Conservation (phyloP, 2,329 filamentous ascomycete species). For the Pseudogymnoascus sp. region DNA sequence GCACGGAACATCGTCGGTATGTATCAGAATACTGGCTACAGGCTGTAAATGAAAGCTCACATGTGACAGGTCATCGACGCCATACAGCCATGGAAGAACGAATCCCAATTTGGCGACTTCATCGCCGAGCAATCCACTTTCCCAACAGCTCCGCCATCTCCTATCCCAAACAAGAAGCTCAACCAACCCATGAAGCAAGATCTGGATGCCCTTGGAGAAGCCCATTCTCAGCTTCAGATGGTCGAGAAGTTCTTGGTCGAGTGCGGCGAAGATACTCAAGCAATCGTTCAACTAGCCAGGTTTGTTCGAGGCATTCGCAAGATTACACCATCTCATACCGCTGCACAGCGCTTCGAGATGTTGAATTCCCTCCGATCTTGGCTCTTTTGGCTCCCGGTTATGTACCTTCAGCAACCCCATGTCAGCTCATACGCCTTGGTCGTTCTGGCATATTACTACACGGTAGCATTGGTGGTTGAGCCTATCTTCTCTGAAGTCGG, state of each 20-base stretch:
- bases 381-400: slow-evolving; percentile 92
- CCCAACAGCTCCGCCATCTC: slow-evolving; percentile 58
- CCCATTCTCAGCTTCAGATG: slow-evolving; percentile 59
- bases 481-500: slow-evolving; percentile 88
- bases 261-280: slow-evolving; percentile 61
- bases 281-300: slow-evolving; percentile 61
- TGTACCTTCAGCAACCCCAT: slow-evolving; percentile 69
- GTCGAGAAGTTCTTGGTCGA: slow-evolving; percentile 63
- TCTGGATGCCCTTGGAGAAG: slow-evolving; percentile 58
- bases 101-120: slow-evolving; percentile 78
- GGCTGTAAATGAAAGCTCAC: slow-evolving; percentile 23
- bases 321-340: slow-evolving; percentile 60
- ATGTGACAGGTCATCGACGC: slow-evolving; percentile 66
- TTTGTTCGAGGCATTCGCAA: slow-evolving; percentile 68
- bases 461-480: slow-evolving; percentile 78
- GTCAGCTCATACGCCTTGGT: slow-evolving; percentile 72
- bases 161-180: slow-evolving; percentile 49
- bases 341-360: slow-evolving; percentile 82
- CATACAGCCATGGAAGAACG: slow-evolving; percentile 87
- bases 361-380: slow-evolving; percentile 83
- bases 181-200: slow-evolving; percentile 63
- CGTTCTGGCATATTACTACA: slow-evolving; percentile 87
- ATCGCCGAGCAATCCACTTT: slow-evolving; percentile 73
- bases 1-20: slow-evolving; percentile 81
- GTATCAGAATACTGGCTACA: slow-evolving; percentile 28